Conservation (phyloP, 768 basidiomycete genomes). For the Asterophora parasitica region DNA sequence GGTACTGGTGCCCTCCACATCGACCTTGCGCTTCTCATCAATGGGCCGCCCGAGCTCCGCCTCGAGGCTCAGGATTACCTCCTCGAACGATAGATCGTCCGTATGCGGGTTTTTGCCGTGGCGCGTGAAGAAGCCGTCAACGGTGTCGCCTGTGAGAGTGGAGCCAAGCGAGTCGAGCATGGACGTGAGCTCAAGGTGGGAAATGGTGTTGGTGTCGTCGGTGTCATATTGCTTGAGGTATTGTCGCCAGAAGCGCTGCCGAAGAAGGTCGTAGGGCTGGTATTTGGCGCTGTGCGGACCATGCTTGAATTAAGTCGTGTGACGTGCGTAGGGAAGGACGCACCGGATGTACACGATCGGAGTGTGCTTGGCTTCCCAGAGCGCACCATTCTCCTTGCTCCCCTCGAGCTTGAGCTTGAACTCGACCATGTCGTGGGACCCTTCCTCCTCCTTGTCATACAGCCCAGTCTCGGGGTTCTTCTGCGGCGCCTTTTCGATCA, state of each 20-base stretch:
- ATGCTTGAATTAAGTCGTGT: not conserved
- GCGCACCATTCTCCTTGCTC: constrained; percentile 40
- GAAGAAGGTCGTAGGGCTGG: constrained; percentile 89
- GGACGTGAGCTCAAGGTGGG: constrained; percentile 82
- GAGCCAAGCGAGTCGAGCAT: constrained; percentile 98
- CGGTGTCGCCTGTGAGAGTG: constrained; percentile 74
- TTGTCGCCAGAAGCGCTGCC: constrained; percentile 86
- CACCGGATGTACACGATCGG: constrained; percentile 69
- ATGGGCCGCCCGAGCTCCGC: constrained; percentile 69
- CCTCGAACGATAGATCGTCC: constrained; percentile 73
- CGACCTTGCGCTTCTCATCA: constrained; percentile 65
- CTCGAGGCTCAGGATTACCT: constrained; percentile 84
- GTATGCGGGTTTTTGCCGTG: constrained; percentile 44
- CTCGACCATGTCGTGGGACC: constrained; percentile 68
- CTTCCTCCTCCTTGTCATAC: constrained; percentile 47
- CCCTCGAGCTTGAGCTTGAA: constrained; percentile 63
- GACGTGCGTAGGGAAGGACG: constrained; percentile 11
- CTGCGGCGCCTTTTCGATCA: constrained; percentile 64
- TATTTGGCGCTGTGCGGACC: constrained; percentile 69
- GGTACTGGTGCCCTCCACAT: constrained; percentile 34
- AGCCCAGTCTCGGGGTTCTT: constrained; percentile 54
- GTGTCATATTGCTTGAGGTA: constrained; percentile 88
- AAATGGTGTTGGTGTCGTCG: constrained; percentile 71
- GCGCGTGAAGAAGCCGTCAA: constrained; percentile 77
- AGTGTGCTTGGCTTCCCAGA: constrained; percentile 70